These are phyloP conservation scores for Malbranchea cinnamomea DNA, from an alignment of 2,329 filamentous ascomycete species.

Conservation along the genomic window DNA sequence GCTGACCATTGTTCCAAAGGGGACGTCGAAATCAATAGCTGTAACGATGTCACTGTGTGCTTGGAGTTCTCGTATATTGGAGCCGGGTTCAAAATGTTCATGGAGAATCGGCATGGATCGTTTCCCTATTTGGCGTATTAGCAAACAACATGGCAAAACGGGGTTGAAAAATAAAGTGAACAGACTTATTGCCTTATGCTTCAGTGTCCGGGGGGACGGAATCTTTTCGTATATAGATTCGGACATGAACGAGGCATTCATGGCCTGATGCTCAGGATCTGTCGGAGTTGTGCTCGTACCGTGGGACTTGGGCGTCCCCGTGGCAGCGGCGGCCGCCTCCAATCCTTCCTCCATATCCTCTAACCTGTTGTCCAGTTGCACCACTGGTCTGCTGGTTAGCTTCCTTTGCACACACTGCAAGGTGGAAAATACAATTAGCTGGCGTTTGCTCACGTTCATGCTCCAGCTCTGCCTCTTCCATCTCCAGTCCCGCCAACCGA, in stretches of 20 bases:
- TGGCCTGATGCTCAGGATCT: slow-evolving; percentile 38
- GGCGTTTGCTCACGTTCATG: slow-evolving; percentile 53
- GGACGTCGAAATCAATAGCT: slow-evolving; percentile 89
- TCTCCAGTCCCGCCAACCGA: slow-evolving; percentile 68
- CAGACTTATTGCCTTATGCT: slow-evolving; percentile 30
- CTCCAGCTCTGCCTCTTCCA: slow-evolving; percentile 80
- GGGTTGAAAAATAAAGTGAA: not conserved
- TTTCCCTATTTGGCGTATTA: slow-evolving; percentile 28
- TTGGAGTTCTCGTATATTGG: slow-evolving; percentile 71
- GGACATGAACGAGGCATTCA: slow-evolving; percentile 70
- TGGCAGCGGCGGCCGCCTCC: slow-evolving; percentile 23
- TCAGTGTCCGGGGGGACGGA: slow-evolving; percentile 44
- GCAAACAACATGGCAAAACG: too few relatives aligned
- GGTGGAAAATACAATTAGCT: too few relatives aligned
- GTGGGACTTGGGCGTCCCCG: slow-evolving; percentile 22
- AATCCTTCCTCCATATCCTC: slow-evolving; percentile 48
- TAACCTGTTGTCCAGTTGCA: slow-evolving; percentile 45
- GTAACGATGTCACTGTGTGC: slow-evolving; percentile 82
- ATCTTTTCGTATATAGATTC: slow-evolving; percentile 95
- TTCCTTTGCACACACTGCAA: too few relatives aligned
- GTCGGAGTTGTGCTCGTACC: slow-evolving; percentile 32
- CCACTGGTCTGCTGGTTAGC: too few relatives aligned
- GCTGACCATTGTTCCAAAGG: slow-evolving; percentile 88
- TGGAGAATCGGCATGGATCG: slow-evolving; percentile 84
- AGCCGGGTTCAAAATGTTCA: slow-evolving; percentile 85